Evolutionary conservation across 352 stramenopile genomes (phyloP).

Genomic region (Globisporangium solare): DNA sequence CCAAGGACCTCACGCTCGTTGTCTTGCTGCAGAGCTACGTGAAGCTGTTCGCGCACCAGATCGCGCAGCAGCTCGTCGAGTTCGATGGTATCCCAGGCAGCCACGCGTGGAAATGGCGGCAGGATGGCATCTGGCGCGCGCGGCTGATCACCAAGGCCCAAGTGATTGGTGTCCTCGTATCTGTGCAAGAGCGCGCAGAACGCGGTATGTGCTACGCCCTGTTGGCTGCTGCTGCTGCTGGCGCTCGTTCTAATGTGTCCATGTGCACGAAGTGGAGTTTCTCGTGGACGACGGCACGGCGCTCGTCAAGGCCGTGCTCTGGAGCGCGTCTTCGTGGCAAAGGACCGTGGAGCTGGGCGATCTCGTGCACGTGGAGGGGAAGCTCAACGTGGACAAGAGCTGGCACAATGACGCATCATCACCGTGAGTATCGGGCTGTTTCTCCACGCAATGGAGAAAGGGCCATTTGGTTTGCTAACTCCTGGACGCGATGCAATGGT

Average conservation of each 20-base stretch:
- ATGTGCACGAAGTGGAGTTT: constrained; percentile 44
- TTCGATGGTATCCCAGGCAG: constrained; percentile 52
- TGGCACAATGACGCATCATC: constrained; percentile 19
- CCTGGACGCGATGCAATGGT: neutral
- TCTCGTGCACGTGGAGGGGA: constrained; percentile 67
- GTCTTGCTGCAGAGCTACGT: constrained; percentile 42
- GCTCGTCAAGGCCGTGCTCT: constrained; percentile 54
- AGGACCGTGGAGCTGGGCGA: constrained; percentile 40
- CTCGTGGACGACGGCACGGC: constrained; percentile 70
- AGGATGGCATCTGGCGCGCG: constrained; percentile 13
- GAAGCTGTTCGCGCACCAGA: constrained; percentile 52
- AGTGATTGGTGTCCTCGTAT: constrained; percentile 52
- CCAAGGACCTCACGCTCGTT: neutral
- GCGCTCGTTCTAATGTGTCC: neutral
- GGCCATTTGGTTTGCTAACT: neutral
- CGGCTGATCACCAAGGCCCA: constrained; percentile 70
- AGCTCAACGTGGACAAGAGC: constrained; percentile 60
- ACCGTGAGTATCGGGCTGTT: constrained; percentile 11
- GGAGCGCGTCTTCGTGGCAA: constrained; percentile 20
- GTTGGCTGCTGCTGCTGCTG: neutral
- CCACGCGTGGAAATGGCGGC: constrained; percentile 44
- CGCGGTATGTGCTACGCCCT: constrained; percentile 30
- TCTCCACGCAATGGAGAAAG: too few relatives aligned
- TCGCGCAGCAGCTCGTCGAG: constrained; percentile 30
- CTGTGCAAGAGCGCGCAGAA: constrained; percentile 43